A percentile compares a stretch with the other conserved stretches of the same genome.
Evolutionary conservation across 1,284 basidiomycete species (phyloP).

Genomic region (Omphalotus olearius): DNA sequence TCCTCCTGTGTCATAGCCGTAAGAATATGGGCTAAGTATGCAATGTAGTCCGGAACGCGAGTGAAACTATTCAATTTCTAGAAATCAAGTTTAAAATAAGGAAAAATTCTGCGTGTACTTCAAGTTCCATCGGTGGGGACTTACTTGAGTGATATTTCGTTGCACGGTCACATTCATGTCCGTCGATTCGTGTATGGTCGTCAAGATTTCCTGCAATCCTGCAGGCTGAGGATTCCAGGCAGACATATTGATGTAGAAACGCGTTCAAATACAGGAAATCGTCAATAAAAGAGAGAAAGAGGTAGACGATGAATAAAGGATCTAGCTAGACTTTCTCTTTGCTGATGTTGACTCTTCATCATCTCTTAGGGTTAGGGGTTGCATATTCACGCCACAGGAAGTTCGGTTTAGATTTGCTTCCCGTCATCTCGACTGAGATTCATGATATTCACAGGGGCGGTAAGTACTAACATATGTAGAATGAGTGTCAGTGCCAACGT

Average conservation of each 20-base stretch:
- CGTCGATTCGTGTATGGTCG: conserved; percentile 83
- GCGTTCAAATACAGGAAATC: background rate
- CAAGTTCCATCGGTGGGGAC: conserved; percentile 21
- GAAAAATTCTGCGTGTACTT: conserved; percentile 19
- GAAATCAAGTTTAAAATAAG: conserved; percentile 12
- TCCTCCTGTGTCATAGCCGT: conserved; percentile 80
- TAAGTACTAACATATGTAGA: too few relatives aligned
- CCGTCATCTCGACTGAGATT: too few relatives aligned
- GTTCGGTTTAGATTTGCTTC: too few relatives aligned
- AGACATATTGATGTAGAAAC: conserved; percentile 12
- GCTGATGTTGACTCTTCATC: too few relatives aligned
- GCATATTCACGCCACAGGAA: too few relatives aligned
- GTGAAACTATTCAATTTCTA: conserved; percentile 90
- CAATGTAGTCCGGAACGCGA: conserved; percentile 89
- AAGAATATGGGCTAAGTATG: conserved; percentile 94
- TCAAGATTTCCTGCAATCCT: conserved; percentile 80
- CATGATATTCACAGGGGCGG: too few relatives aligned
- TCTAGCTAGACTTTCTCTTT: too few relatives aligned
- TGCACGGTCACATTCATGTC: conserved; percentile 71
- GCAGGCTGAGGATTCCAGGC: conserved; percentile 71
- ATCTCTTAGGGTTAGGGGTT: too few relatives aligned
- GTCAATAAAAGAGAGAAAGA: too few relatives aligned
- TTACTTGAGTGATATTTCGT: conserved; percentile 71
- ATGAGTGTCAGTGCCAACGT: too few relatives aligned
- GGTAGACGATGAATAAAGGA: too few relatives aligned